Conservation (phyloP, 805 yeast species). For the Teunomyces lycoperdinae region DNA sequence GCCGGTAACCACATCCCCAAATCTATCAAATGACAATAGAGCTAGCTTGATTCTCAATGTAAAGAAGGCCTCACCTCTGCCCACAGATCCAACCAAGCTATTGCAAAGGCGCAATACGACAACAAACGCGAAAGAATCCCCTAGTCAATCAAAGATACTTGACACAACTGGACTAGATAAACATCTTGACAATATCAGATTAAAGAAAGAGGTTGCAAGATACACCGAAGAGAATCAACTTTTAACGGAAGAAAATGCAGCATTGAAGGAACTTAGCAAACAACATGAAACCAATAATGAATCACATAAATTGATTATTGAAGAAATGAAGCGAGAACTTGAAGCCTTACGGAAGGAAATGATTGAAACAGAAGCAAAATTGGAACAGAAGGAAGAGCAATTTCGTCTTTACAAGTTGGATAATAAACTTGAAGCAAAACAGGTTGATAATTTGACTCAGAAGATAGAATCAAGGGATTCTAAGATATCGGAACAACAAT, state of each 20-base stretch:
- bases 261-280: conserved; percentile 8
- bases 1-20: conserved; percentile 33
- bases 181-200: conserved; percentile 40
- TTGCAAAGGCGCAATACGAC: conserved; percentile 17
- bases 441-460: conserved; percentile 11
- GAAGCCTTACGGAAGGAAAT: background rate
- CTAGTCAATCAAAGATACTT: conserved; percentile 16
- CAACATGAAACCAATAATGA: conserved; percentile 5
- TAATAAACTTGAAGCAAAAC: conserved; percentile 6
- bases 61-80: background rate
- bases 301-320: conserved; percentile 1
- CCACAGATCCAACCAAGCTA: conserved; percentile 26
- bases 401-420: conserved; percentile 6
- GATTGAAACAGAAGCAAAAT: background rate
- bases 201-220: conserved; percentile 30
- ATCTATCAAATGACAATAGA: conserved; percentile 9
- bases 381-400: conserved; percentile 6
- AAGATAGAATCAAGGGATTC: conserved; percentile 11
- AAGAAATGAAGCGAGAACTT: conserved; percentile 7
- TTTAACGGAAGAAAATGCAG: conserved; percentile 4
- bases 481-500: conserved; percentile 14
- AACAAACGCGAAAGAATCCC: background rate
- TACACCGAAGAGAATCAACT: conserved; percentile 2
- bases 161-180: conserved; percentile 41
- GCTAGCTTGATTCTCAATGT: conserved; percentile 19